Evolutionary conservation across 495 filamentous ascomycete species (phyloP).

Genomic region (Oleoguttula mirabilis): DNA sequence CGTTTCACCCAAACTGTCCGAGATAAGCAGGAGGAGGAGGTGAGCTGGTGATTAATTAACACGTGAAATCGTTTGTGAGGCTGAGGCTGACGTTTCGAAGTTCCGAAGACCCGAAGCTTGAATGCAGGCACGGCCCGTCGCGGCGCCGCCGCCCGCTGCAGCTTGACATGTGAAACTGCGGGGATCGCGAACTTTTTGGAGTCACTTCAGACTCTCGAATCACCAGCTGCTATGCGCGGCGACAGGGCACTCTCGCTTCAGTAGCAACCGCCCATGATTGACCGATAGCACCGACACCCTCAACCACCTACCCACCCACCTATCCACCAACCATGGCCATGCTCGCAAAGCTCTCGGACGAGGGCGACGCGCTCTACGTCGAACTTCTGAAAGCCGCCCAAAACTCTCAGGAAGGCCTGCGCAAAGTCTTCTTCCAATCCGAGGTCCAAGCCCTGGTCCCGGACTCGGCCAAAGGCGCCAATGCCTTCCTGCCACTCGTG

Average conservation of each 20-base stretch:
- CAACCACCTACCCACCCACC: neutral
- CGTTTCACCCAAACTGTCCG: too few species aligned
- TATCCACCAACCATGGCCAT: slow-evolving; percentile 1
- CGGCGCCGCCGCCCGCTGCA: too few species aligned
- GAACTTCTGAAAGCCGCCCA: slow-evolving; percentile 4
- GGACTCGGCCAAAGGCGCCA: neutral
- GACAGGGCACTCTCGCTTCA: too few species aligned
- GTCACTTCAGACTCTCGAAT: neutral
- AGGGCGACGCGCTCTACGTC: slow-evolving; percentile 17
- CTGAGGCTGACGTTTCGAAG: too few species aligned
- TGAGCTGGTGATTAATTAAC: too few species aligned
- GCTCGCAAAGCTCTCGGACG: slow-evolving; percentile 2
- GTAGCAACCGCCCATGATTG: slow-evolving; percentile 5
- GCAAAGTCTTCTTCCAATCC: slow-evolving; percentile 14
- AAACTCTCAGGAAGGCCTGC: slow-evolving; percentile 8
- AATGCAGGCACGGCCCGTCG: too few species aligned
- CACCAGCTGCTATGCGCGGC: neutral
- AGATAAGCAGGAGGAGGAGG: too few species aligned
- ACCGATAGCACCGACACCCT: slow-evolving; percentile 6
- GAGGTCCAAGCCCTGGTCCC: slow-evolving; percentile 1
- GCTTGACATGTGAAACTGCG: too few species aligned
- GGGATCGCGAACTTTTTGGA: too few species aligned
- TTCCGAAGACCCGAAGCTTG: too few species aligned
- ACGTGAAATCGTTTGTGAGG: too few species aligned
- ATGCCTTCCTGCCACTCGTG: slow-evolving; percentile 8